phyloP scores from a whole-genome alignment of 164 flowering plant genomes.

The Vitis rotundifolia region DNA sequence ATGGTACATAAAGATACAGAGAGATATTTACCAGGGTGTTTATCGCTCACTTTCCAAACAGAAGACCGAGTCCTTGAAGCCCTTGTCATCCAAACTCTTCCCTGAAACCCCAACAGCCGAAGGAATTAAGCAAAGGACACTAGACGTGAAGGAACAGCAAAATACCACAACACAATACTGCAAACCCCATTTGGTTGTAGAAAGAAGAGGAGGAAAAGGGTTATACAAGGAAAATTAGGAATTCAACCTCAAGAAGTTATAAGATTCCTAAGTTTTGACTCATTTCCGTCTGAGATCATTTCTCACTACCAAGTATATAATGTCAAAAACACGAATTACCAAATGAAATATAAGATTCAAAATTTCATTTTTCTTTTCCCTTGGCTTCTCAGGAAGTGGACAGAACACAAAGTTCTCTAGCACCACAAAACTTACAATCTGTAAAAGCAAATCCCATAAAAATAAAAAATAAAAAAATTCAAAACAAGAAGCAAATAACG shows the following conservation, averaged over 20 bases:
- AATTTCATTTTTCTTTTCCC: no score
- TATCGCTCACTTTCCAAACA: conserved; percentile 83
- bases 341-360: no score
- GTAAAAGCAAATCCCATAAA: not conserved
- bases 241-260: no score
- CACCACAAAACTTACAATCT: not conserved
- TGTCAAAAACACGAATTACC: no score
- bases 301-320: no score
- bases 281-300: no score
- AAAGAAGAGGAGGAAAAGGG: not conserved
- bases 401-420: not conserved
- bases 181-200: not conserved
- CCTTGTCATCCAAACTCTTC: conserved; percentile 74
- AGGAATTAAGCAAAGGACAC: not conserved
- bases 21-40: conserved; percentile 59
- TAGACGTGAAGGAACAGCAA: not conserved
- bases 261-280: no score
- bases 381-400: no score
- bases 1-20: not conserved
- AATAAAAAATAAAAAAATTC: not conserved
- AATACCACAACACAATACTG: no score
- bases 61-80: conserved; percentile 84
- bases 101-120: conserved; percentile 42
- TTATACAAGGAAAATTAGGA: no score
- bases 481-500: not conserved